phyloP scores from a whole-genome alignment of 192 early-diverging fungal species.

The Phlyctochytrium planicorne region DNA sequence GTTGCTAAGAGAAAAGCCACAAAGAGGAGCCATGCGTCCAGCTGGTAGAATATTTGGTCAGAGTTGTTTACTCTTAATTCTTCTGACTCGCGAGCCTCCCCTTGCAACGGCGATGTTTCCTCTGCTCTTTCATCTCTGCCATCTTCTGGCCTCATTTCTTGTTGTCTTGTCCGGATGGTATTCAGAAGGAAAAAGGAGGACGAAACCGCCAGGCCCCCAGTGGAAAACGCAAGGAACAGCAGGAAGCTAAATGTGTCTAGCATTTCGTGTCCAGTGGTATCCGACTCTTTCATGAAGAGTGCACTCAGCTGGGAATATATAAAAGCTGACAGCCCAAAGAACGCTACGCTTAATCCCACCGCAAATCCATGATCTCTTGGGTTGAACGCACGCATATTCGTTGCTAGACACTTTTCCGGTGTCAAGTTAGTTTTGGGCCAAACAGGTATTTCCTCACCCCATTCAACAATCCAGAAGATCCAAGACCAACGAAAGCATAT shows the following conservation, averaged over 20 bases:
- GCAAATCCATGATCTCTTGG: slow-evolving; percentile 33
- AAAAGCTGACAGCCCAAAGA: slow-evolving; percentile 45
- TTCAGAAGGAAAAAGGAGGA: slow-evolving; percentile 8
- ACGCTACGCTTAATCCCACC: slow-evolving; percentile 37
- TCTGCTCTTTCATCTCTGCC: not conserved
- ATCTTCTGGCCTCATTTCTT: not conserved
- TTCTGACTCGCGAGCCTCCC: no score
- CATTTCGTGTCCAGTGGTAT: slow-evolving; percentile 9
- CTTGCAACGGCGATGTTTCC: not conserved
- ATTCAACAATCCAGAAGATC: slow-evolving; percentile 29
- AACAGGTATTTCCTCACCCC: no score
- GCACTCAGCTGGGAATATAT: slow-evolving; percentile 41
- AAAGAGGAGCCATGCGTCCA: slow-evolving; percentile 41
- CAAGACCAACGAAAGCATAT: slow-evolving; percentile 38
- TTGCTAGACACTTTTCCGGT: slow-evolving; percentile 24
- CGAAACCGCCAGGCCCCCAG: slow-evolving; percentile 14
- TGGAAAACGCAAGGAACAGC: slow-evolving; percentile 27
- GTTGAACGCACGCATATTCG: slow-evolving; percentile 32
- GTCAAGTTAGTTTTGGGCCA: no score
- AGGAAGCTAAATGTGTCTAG: slow-evolving; percentile 34
- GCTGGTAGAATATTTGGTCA: slow-evolving; percentile 20
- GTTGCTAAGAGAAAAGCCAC: slow-evolving; percentile 25
- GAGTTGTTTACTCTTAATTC: no score
- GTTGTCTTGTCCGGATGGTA: slow-evolving; percentile 8
- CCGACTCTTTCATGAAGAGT: no score